Evolutionary conservation across 176 grass and related monocot species (phyloP), one percentile per base, ranked within the genome.

Genomic region (Chloris gayana): DNA sequence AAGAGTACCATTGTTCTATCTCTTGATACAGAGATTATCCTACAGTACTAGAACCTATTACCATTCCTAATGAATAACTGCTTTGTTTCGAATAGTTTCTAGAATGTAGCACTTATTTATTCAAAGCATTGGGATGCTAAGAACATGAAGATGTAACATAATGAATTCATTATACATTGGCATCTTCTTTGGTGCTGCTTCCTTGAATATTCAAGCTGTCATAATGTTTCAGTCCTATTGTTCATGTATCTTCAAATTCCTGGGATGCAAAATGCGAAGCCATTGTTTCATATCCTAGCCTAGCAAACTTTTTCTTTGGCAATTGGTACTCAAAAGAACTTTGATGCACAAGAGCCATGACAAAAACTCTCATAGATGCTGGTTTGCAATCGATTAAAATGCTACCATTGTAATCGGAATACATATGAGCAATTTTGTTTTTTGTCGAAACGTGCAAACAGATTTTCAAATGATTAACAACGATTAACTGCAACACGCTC

Each of bases 1-100:
- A 70, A 34, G 11, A n/a, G 14, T 30, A 26, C 51, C 61, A 27
- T 29, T 33, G 14, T 32, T 59, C n/a, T 45, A 18, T 60, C n/a
- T 46, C 1, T 13, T 82, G 12, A 26, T 72, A 29, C 0, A 15
- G 15, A 50, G 27, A 60, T 60, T 70, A 19, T 18, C 27, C 58
- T 44, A 37, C 73, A 61, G 38, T 61, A 70, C 29, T 70, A 77
- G 39, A 29, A 57, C 42, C 29, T 44, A 25, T 84, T 19, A 46
- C n/a, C 35, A 34, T 59, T 83, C 45, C 13, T 11, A 39, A 5
- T 32, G 64, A 35, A 26, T 38, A 47, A 59, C 29, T 21, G 3
- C 35, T 58, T 67, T 42, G 7, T 64, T 83, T 69, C 45, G 0
- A 46, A 69, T 37, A 77, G 30, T 61, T 70, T 27, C 2, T 1